Percentiles rank a stretch among this genome's conserved stretches.
Conservation (phyloP, 208 protist genomes). For the Balamuthia mandrillaris region DNA sequence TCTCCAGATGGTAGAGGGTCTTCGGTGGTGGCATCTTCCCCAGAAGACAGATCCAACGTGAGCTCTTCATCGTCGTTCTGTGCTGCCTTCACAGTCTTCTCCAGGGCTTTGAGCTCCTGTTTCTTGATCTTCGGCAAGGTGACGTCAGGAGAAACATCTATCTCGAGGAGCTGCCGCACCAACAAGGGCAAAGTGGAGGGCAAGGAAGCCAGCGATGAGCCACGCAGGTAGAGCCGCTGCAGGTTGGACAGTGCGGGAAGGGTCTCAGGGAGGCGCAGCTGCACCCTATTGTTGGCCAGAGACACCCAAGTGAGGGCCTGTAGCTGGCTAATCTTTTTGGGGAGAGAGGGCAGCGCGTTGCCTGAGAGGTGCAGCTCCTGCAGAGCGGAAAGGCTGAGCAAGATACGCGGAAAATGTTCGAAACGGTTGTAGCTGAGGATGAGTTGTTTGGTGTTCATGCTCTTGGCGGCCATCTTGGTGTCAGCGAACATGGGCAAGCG, state of each 20-base stretch:
- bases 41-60: too few relatives aligned
- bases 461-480: background rate
- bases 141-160: background rate
- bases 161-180: background rate
- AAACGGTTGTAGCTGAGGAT: conserved; percentile 1
- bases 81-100: background rate
- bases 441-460: background rate
- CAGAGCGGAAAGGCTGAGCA: background rate
- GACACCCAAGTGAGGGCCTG: background rate
- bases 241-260: background rate
- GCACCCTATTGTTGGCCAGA: background rate
- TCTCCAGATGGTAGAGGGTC: too few relatives aligned
- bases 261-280: conserved; percentile 1
- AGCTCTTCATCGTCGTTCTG: background rate
- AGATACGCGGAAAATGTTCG: background rate
- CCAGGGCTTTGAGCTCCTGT: background rate
- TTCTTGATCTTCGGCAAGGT: background rate
- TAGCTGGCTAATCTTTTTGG: background rate
- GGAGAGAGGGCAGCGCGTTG: background rate
- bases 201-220: background rate
- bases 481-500: conserved; percentile 19
- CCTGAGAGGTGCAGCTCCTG: conserved; percentile 29
- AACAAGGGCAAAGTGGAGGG: background rate
- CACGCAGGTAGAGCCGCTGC: background rate
- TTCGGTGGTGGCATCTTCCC: background rate